phyloP scores from a whole-genome alignment of 2,329 filamentous ascomycete genomes.

The Aplosporella prunicola region DNA sequence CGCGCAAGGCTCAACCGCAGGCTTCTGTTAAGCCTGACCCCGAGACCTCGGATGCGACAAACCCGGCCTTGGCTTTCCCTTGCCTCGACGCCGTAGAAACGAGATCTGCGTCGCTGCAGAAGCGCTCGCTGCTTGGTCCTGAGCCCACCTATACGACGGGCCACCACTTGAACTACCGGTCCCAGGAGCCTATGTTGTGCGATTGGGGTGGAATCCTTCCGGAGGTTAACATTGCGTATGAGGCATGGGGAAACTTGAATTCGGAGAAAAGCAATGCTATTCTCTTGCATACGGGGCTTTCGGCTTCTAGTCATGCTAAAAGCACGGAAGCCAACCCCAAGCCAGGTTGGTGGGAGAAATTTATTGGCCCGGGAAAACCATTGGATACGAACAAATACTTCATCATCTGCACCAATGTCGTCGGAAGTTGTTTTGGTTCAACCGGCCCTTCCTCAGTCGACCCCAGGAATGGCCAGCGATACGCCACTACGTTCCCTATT shows the following conservation, averaged over 20 bases:
- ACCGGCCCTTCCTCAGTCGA: constrained; percentile 85
- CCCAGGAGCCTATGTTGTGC: constrained; percentile 62
- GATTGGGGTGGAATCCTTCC: constrained; percentile 94
- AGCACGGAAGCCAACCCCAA: constrained; percentile 80
- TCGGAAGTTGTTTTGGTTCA: constrained; percentile 92
- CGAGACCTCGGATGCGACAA: constrained; percentile 21
- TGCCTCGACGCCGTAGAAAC: constrained; percentile 34
- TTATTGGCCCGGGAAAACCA: constrained; percentile 79
- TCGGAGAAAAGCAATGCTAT: constrained; percentile 77
- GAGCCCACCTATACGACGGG: constrained; percentile 93
- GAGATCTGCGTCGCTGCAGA: constrained; percentile 57
- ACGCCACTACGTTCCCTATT: constrained; percentile 92
- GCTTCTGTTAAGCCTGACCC: constrained; percentile 14
- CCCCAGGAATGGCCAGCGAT: constrained; percentile 76
- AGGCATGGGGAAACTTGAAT: constrained; percentile 82
- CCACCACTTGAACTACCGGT: constrained; percentile 69
- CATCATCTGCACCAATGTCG: constrained; percentile 91
- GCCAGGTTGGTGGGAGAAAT: constrained; percentile 97
- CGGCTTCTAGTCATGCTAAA: constrained; percentile 93
- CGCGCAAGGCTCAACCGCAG: constrained; percentile 2
- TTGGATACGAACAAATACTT: constrained; percentile 89
- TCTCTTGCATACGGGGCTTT: constrained; percentile 84
- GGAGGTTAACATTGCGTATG: constrained; percentile 84
- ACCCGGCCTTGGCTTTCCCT: constrained; percentile 32
- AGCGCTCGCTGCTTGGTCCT: constrained; percentile 61